Evolutionary conservation across 108 stramenopile species (phyloP).

Genomic region (Skeletonema tropicum): DNA sequence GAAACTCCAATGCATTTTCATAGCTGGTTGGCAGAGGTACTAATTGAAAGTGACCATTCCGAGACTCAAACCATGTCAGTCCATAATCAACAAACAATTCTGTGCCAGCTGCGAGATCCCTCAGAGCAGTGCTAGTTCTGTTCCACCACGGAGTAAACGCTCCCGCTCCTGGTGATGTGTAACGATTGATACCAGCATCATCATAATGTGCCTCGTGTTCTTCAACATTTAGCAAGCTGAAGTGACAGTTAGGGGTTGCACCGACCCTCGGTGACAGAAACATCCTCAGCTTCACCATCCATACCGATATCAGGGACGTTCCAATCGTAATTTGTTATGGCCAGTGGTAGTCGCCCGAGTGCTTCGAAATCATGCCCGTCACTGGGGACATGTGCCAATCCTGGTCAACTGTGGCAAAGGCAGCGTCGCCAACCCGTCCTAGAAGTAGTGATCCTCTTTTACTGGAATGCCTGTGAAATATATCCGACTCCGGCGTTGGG

Average conservation of each 20-base stretch:
- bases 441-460: conserved; percentile 20
- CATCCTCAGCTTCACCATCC: conserved; percentile 43
- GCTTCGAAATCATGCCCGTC: conserved; percentile 10
- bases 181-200: conserved; percentile 39
- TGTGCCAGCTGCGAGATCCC: conserved; percentile 70
- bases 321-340: conserved; percentile 58
- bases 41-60: conserved; percentile 36
- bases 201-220: conserved; percentile 38
- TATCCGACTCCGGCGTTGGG: conserved; percentile 45
- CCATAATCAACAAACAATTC: conserved; percentile 88
- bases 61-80: conserved; percentile 41
- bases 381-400: conserved; percentile 48
- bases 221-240: conserved; percentile 48
- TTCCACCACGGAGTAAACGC: conserved; percentile 50
- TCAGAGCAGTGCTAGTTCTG: conserved; percentile 33
- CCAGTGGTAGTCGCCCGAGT: conserved; percentile 52
- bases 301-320: conserved; percentile 43
- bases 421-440: conserved; percentile 49
- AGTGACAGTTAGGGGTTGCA: conserved; percentile 54
- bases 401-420: conserved; percentile 47
- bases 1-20: conserved; percentile 38
- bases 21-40: conserved; percentile 36
- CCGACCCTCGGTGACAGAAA: conserved; percentile 52
- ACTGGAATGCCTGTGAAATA: conserved; percentile 42
- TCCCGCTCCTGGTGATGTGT: conserved; percentile 52